Percentiles rank a stretch among this genome's conserved stretches.
phyloP scores from a whole-genome alignment of 2,329 filamentous ascomycete genomes.

The Paraphoma sp. region DNA sequence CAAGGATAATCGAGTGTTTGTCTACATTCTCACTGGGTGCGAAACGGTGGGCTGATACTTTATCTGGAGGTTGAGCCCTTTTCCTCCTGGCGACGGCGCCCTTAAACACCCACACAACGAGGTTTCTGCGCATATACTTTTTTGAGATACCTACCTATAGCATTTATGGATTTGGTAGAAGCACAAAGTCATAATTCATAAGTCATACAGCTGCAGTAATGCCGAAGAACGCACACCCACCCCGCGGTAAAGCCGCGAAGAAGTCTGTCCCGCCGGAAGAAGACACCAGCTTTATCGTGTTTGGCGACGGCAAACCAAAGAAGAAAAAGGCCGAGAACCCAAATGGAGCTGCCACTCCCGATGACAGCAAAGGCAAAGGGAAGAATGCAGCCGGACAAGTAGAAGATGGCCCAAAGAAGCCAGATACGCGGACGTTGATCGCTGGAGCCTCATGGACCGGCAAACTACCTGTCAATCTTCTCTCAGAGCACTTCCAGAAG shows the following conservation, averaged over 20 bases:
- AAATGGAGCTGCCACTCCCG: conserved; percentile 7
- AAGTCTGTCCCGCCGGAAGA: conserved; percentile 53
- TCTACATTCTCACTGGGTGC: neutral
- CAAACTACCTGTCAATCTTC: conserved; percentile 90
- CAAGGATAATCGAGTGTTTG: neutral
- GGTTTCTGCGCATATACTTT: neutral
- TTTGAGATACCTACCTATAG: neutral
- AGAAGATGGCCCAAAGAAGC: conserved; percentile 61
- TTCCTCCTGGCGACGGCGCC: conserved; percentile 16
- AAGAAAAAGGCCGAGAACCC: conserved; percentile 47
- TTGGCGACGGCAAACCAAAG: conserved; percentile 53
- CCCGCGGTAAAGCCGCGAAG: conserved; percentile 49
- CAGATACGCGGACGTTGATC: conserved; percentile 76
- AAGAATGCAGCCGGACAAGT: conserved; percentile 32
- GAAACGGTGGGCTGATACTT: neutral
- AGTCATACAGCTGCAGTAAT: conserved; percentile 32
- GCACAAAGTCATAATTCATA: neutral
- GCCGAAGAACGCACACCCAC: conserved; percentile 59
- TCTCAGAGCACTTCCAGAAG: conserved; percentile 94
- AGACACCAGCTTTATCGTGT: conserved; percentile 58
- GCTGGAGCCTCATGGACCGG: conserved; percentile 97
- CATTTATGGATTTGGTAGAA: neutral
- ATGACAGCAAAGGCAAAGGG: conserved; percentile 42
- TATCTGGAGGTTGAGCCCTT: conserved; percentile 21
- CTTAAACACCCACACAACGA: conserved; percentile 18